These are phyloP conservation scores for Cryptococcus wingfieldii DNA, from an alignment of 1,284 basidiomycete species.

Conservation along the genomic window DNA sequence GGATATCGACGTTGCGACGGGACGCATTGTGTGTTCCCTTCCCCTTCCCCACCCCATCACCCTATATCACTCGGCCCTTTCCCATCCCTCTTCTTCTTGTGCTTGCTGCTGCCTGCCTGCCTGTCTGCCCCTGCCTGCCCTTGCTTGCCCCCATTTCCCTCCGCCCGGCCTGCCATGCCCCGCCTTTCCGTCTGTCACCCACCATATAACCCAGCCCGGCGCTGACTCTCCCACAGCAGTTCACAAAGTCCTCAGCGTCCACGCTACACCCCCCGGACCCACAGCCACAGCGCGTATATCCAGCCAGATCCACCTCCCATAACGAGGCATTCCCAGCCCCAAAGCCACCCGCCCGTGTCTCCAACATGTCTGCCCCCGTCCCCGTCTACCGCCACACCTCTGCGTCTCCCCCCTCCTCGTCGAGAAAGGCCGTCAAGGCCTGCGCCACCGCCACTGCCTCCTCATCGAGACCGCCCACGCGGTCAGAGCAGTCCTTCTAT, in stretches of 20 bases:
- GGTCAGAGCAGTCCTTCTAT: constrained; percentile 58
- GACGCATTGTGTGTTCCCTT: neutral
- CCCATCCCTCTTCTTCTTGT: neutral
- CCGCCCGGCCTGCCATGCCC: neutral
- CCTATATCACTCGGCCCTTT: too few species aligned
- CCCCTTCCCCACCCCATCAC: neutral
- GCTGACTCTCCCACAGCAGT: neutral
- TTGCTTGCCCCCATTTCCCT: neutral
- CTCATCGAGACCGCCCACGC: constrained; percentile 30
- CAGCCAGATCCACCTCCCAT: neutral
- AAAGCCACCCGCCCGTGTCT: neutral
- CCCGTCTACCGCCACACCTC: constrained; percentile 32
- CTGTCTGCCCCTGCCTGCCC: neutral
- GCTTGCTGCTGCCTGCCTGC: neutral
- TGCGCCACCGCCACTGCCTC: constrained; percentile 38
- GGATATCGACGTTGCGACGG: neutral
- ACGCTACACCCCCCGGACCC: neutral
- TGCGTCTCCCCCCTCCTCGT: constrained; percentile 39
- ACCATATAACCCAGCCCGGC: neutral
- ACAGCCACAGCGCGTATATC: neutral
- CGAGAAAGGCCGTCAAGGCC: constrained; percentile 42
- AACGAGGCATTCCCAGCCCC: neutral
- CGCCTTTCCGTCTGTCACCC: neutral
- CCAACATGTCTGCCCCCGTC: constrained; percentile 21
- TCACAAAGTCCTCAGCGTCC: neutral